Base-by-base conservation (phyloP, 306 rosid species). In the Dryas drummondii region DNA sequence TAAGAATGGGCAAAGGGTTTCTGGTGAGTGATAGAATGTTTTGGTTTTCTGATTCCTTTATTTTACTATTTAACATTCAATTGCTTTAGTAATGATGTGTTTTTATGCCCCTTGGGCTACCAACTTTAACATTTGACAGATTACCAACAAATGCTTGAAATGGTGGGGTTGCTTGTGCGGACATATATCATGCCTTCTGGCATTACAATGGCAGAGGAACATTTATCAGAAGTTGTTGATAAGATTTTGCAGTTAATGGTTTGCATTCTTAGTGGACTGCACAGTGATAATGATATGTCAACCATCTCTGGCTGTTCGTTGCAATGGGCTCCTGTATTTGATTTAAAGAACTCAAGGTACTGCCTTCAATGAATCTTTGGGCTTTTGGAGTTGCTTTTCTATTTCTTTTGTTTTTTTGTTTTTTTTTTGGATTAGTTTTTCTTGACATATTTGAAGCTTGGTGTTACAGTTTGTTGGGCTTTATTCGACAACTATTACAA, bases 271-370 rank as follows among this genome's bases (percentile, higher is more conserved):
- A 79, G 82, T 50, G 97, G 97, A 72, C 86, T 94, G 69, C 82
- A 81, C 81, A 68, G 59, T 80, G 68, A 32, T 73, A 70, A 64
- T 76, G 80, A 82, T 57, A 51, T 76, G 72, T 76, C 88, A 53
- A 62, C 80, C 44, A 85, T 94, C 82, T 82, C 87, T 15, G 75
- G 69, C 54, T 91, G 96, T 82, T 91, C 94, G 42, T 47, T 85
- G 82, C 87, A 78, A 52, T 94, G 97, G 98, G 84, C 90, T 82
- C 89, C 93, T 16, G 78, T 90, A 74, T 94, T 94, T 79, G 82
- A 73, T 69, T 77, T 81, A 53, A 82, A 50, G 72, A 82, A 79
- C 76, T 66, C 82, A 49, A 87, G 97, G 98, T 94, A 84, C 79
- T 78, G 71, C 60, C 71, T 68, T 11, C 12, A 72, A 51, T 53